Conservation (phyloP, 257 asterid species). For the Gardenia jasminoides region DNA sequence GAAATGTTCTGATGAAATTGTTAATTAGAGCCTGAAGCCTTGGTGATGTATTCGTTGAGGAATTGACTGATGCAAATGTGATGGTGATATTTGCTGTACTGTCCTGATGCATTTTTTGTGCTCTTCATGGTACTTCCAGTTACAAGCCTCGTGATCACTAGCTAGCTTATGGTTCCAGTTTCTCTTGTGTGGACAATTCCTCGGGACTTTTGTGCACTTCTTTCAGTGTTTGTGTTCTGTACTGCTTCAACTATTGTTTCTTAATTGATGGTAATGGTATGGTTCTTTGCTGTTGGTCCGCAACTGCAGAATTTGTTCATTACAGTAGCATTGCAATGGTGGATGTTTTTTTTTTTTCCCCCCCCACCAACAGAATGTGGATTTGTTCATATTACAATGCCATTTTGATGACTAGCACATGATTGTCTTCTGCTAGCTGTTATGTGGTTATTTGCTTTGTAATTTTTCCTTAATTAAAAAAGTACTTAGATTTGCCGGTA, state of each 20-base stretch:
- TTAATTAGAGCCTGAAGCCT: background rate
- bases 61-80: background rate
- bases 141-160: too few species aligned
- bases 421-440: background rate
- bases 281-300: background rate
- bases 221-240: background rate
- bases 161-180: background rate
- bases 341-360: too few species aligned
- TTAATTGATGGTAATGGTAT: too few species aligned
- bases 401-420: background rate
- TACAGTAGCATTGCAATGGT: too few species aligned
- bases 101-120: too few species aligned
- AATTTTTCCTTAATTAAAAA: background rate
- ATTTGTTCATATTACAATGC: too few species aligned
- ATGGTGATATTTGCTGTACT: background rate
- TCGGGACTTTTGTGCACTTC: background rate
- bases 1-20: background rate
- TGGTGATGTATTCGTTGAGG: background rate
- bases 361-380: too few species aligned
- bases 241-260: background rate
- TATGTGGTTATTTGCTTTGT: background rate
- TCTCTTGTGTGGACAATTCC: background rate
- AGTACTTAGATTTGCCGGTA: too few species aligned
- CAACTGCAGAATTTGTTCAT: too few species aligned
- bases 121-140: too few species aligned